Percentiles rank a stretch among this genome's conserved stretches.
phyloP scores from a whole-genome alignment of 495 filamentous ascomycete genomes.

The Pyrenopolyporus hunteri region DNA sequence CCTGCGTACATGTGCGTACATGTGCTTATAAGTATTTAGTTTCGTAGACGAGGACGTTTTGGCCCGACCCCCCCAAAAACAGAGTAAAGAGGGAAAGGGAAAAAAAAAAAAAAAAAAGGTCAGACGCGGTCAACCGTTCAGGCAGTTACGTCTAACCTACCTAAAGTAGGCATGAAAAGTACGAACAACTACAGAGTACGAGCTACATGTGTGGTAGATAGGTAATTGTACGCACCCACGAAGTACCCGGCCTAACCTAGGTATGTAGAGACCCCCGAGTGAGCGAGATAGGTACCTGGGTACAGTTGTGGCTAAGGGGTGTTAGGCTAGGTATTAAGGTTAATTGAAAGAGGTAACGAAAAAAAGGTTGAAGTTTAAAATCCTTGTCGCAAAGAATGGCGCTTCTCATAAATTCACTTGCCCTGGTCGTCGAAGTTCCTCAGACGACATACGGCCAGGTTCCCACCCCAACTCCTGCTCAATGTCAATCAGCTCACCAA shows the following conservation, averaged over 20 bases:
- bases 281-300: constrained; percentile 1
- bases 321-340: constrained; percentile 18
- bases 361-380: constrained; percentile 2
- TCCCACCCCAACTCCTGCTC: constrained; percentile 37
- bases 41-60: constrained; percentile 18
- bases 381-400: constrained; percentile 24
- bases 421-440: constrained; percentile 32
- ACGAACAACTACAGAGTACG: not conserved
- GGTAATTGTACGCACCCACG: no score
- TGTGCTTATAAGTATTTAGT: constrained; percentile 16
- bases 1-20: not conserved
- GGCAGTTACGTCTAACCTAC: constrained; percentile 36
- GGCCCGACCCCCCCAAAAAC: constrained; percentile 14
- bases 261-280: not conserved
- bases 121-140: constrained; percentile 33
- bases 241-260: not conserved
- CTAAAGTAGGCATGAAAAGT: constrained; percentile 21
- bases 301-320: not conserved
- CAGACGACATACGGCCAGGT: constrained; percentile 22
- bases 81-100: no score
- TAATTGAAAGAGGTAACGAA: constrained; percentile 22
- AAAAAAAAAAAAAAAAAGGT: constrained; percentile 9
- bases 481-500: constrained; percentile 37
- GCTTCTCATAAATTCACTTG: constrained; percentile 12
- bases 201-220: no score